Conservation (phyloP, 306 rosid genomes). For the Leucaena leucocephala region DNA sequence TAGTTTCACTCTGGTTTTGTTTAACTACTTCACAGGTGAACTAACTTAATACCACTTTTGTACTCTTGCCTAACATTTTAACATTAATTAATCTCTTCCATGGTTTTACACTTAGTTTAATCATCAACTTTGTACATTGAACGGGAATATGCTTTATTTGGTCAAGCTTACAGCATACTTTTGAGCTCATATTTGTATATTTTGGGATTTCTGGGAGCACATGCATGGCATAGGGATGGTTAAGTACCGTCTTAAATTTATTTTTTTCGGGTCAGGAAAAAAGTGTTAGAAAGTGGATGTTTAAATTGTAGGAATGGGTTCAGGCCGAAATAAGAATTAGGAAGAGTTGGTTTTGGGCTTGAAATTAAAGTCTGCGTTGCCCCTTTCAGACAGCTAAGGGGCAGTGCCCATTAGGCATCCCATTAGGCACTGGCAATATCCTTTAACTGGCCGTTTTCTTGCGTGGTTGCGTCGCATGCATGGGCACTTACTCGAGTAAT, state of each 20-base stretch:
- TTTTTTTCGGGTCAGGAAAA: neutral
- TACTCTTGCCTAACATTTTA: neutral
- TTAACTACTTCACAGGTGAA: neutral
- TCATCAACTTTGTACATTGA: neutral
- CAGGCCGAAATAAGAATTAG: too few species aligned
- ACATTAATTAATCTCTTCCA: neutral
- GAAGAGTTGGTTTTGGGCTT: neutral
- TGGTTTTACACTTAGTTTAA: neutral
- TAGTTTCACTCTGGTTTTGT: too few species aligned
- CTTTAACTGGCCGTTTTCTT: conserved; percentile 3
- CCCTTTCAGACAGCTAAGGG: conserved; percentile 24
- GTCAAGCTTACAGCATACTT: neutral
- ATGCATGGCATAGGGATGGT: neutral
- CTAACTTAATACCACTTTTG: too few species aligned
- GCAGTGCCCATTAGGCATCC: conserved; percentile 12
- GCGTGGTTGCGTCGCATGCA: conserved; percentile 17
- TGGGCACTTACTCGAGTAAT: neutral
- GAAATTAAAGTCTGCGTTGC: conserved; percentile 1
- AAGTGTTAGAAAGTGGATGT: neutral
- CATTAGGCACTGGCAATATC: neutral
- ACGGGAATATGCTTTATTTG: neutral
- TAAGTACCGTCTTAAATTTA: neutral
- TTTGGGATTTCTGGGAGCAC: neutral
- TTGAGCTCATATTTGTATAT: neutral
- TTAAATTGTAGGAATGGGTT: neutral